phyloP scores from a whole-genome alignment of 1,284 basidiomycete species.

The Papiliotrema terrestris region DNA sequence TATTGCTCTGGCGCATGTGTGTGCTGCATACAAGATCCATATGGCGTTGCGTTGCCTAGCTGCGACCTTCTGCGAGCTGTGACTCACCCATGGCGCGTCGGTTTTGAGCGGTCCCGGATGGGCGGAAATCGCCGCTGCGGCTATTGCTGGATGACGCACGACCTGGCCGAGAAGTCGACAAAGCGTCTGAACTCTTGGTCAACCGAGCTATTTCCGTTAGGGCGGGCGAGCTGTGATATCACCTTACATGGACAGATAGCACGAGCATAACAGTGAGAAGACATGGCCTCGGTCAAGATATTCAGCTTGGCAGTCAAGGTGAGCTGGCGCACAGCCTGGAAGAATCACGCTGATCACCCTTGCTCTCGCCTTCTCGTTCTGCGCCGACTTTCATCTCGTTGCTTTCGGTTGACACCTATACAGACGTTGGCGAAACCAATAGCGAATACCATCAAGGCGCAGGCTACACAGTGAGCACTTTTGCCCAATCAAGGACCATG shows the following conservation, averaged over 20 bases:
- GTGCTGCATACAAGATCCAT: no score
- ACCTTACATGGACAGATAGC: background rate
- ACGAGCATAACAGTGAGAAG: background rate
- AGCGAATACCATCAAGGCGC: slow-evolving; percentile 66
- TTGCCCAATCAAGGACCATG: background rate
- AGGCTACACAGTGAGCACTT: slow-evolving; percentile 67
- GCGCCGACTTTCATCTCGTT: background rate
- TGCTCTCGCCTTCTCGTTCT: background rate
- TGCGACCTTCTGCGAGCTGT: no score
- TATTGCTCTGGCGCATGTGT: no score
- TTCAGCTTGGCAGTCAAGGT: slow-evolving; percentile 64
- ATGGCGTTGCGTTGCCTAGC: no score
- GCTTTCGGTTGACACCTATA: background rate
- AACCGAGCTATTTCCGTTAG: background rate
- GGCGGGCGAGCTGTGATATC: no score
- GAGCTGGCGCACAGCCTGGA: slow-evolving; percentile 35
- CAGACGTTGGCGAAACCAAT: slow-evolving; percentile 84
- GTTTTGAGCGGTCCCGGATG: no score
- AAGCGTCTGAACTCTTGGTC: background rate
- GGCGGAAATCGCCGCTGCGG: background rate
- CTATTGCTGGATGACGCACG: background rate
- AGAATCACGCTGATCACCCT: background rate
- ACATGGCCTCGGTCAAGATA: slow-evolving; percentile 66
- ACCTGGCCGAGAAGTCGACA: background rate
- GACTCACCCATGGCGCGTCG: no score